Evolutionary conservation across 805 yeast genomes (phyloP).

Genomic region (Teunomyces panamensis): DNA sequence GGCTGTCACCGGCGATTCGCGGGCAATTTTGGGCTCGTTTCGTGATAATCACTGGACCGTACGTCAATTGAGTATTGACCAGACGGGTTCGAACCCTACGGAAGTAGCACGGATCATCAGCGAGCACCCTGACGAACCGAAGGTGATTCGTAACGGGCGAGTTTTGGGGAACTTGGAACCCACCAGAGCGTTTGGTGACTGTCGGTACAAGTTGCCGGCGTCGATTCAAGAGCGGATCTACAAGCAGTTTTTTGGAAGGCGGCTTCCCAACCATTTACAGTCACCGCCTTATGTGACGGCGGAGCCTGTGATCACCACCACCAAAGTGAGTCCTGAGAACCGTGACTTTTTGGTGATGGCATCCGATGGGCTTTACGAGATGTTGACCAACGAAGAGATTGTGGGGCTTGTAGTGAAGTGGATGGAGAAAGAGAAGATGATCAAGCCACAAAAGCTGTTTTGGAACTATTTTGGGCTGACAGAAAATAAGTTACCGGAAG

Average conservation of each 20-base stretch:
- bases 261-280: constrained; percentile 65
- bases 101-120: constrained; percentile 79
- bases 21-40: constrained; percentile 82
- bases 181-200: constrained; percentile 95
- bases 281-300: constrained; percentile 99
- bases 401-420: constrained; percentile 90
- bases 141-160: constrained; percentile 81
- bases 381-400: constrained; percentile 88
- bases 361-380: constrained; percentile 90
- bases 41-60: constrained; percentile 82
- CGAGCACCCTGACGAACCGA: constrained; percentile 91
- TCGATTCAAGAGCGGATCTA: constrained; percentile 72
- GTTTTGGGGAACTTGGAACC: constrained; percentile 93
- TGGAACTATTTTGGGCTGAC: constrained; percentile 43
- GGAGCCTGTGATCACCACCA: constrained; percentile 85
- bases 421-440: constrained; percentile 74
- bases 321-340: constrained; percentile 64
- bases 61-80: constrained; percentile 80
- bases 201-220: constrained; percentile 82
- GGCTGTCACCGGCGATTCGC: constrained; percentile 94
- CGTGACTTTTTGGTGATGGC: constrained; percentile 90
- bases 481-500: constrained; percentile 57
- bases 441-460: constrained; percentile 47
- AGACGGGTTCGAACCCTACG: constrained; percentile 86
- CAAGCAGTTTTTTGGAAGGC: constrained; percentile 76